phyloP scores from a whole-genome alignment of 306 rosid genomes.

The Comarum palustre region DNA sequence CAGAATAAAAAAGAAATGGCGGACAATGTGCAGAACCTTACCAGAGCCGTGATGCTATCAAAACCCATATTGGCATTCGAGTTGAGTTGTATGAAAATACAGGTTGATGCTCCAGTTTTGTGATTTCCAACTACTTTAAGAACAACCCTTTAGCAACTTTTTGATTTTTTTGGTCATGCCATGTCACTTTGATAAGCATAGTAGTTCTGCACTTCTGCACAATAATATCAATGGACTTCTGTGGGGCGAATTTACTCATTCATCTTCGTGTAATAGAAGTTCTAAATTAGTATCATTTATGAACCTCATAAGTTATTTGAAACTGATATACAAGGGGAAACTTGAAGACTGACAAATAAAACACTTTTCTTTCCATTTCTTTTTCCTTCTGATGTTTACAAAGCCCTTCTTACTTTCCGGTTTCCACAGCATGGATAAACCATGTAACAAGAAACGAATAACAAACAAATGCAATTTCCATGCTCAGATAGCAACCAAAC shows the following conservation, averaged over 20 bases:
- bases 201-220: neutral
- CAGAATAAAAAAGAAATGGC: constrained; percentile 14
- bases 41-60: constrained; percentile 57
- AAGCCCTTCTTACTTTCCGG: constrained; percentile 28
- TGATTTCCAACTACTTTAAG: constrained; percentile 40
- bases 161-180: constrained; percentile 23
- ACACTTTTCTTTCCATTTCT: constrained; percentile 13
- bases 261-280: too few relatives aligned
- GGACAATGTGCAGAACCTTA: constrained; percentile 35
- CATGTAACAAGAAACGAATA: constrained; percentile 13
- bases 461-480: constrained; percentile 35
- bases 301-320: neutral
- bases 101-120: constrained; percentile 76
- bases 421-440: constrained; percentile 32
- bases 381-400: constrained; percentile 39
- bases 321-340: neutral
- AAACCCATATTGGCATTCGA: constrained; percentile 75
- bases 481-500: constrained; percentile 28
- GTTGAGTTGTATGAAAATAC: constrained; percentile 77
- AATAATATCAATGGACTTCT: neutral
- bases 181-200: neutral
- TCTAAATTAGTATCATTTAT: neutral
- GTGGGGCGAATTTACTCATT: too few relatives aligned
- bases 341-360: constrained; percentile 9
- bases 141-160: constrained; percentile 32